Percentiles rank a stretch among this genome's conserved stretches.
Evolutionary conservation across 768 basidiomycete genomes (phyloP).

Genomic region (Mycena alexandri): DNA sequence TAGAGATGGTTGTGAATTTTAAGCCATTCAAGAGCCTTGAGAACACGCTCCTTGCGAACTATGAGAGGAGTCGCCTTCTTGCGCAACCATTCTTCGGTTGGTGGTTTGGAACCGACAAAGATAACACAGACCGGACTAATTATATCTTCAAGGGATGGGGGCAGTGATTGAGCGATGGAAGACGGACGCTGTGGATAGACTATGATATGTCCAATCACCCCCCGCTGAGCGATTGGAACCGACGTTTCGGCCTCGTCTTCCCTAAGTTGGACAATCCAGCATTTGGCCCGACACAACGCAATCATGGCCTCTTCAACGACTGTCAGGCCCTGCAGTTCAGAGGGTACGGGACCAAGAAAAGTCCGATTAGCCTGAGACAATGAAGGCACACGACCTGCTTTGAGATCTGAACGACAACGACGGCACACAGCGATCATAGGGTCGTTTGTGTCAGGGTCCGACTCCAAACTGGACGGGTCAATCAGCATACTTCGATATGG

Average conservation of each 20-base stretch:
- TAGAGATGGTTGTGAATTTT: conserved; percentile 25
- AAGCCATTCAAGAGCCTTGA: conserved; percentile 17
- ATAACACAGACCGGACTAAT: conserved; percentile 11
- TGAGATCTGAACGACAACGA: too few species aligned
- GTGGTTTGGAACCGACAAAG: conserved; percentile 17
- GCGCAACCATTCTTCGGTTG: conserved; percentile 11
- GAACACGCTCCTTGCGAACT: background rate
- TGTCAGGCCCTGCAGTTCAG: conserved; percentile 24
- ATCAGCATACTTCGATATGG: too few species aligned
- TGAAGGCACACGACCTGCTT: too few species aligned
- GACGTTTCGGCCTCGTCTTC: conserved; percentile 20
- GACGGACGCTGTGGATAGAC: conserved; percentile 23
- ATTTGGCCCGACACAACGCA: conserved; percentile 32
- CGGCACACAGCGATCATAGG: too few species aligned
- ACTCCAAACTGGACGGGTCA: too few species aligned
- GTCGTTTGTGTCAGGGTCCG: too few species aligned
- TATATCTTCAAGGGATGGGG: conserved; percentile 15
- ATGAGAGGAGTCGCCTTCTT: conserved; percentile 13
- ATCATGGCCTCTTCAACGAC: conserved; percentile 36
- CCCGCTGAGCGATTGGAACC: conserved; percentile 26
- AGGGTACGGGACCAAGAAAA: conserved; percentile 29
- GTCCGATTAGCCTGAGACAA: conserved; percentile 22
- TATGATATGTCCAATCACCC: conserved; percentile 15
- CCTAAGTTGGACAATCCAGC: conserved; percentile 24
- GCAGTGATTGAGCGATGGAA: background rate